These are phyloP conservation scores for Lactifluus volemus DNA, from an alignment of 768 basidiomycete species.

Conservation along the genomic window DNA sequence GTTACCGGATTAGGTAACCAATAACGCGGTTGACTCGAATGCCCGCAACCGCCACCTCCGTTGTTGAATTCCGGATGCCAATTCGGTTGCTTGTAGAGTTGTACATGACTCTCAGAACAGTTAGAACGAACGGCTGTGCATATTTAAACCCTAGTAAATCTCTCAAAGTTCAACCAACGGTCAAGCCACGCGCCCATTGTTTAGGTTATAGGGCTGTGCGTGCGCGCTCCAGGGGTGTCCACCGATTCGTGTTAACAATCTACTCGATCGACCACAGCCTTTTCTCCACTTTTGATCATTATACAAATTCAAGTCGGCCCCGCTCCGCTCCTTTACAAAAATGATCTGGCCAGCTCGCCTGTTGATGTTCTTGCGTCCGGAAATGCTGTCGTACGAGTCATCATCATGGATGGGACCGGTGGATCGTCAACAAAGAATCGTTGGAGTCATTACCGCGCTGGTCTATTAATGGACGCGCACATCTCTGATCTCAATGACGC, in stretches of 20 bases:
- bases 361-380: too few relatives aligned
- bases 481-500: background rate
- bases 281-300: too few relatives aligned
- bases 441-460: background rate
- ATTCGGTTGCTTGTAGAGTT: too few relatives aligned
- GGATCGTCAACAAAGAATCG: background rate
- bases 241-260: background rate
- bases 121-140: too few relatives aligned
- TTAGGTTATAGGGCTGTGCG: background rate
- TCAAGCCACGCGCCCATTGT: background rate
- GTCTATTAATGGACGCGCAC: background rate
- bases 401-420: background rate
- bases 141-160: too few relatives aligned
- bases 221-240: too few relatives aligned
- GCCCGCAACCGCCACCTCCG: background rate
- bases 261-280: too few relatives aligned
- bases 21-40: background rate
- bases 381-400: background rate
- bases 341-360: too few relatives aligned
- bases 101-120: too few relatives aligned
- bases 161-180: too few relatives aligned
- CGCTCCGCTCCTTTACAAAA: too few relatives aligned
- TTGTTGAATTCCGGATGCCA: background rate
- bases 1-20: background rate
- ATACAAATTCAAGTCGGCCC: too few relatives aligned